phyloP scores from a whole-genome alignment of 441 rosid genomes.

The Populus hybrid region DNA sequence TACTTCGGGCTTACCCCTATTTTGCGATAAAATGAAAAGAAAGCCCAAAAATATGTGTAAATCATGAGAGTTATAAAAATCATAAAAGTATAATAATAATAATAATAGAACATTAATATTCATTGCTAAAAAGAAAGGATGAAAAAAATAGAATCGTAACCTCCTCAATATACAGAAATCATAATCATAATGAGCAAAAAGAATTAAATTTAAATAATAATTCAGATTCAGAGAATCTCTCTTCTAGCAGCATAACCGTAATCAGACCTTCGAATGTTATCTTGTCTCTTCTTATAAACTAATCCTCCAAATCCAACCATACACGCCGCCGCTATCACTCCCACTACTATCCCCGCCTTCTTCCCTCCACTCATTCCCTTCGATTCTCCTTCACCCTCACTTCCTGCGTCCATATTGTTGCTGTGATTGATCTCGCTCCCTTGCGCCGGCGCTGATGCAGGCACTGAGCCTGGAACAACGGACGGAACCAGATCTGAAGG shows the following conservation, averaged over 20 bases:
- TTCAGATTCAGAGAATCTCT: slow-evolving; percentile 42
- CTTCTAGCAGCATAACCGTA: slow-evolving; percentile 44
- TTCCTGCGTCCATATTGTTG: slow-evolving; percentile 18
- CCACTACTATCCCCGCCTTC: slow-evolving; percentile 59
- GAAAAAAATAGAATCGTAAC: neutral
- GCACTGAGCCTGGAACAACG: slow-evolving; percentile 7
- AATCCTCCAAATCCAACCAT: slow-evolving; percentile 43
- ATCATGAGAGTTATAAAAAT: too few relatives aligned
- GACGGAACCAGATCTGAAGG: slow-evolving; percentile 28
- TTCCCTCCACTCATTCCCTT: slow-evolving; percentile 41
- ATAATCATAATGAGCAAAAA: neutral
- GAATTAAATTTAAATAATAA: neutral
- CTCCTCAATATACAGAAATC: slow-evolving; percentile 8
- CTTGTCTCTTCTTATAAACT: slow-evolving; percentile 58
- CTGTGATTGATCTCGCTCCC: slow-evolving; percentile 31
- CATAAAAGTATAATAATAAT: too few relatives aligned
- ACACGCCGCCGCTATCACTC: slow-evolving; percentile 34
- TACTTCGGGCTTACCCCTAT: too few relatives aligned
- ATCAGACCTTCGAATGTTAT: slow-evolving; percentile 52
- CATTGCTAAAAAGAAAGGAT: neutral
- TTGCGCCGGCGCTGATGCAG: slow-evolving; percentile 23
- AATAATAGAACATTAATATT: too few relatives aligned
- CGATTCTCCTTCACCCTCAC: slow-evolving; percentile 9
- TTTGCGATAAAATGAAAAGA: too few relatives aligned
- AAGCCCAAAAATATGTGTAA: too few relatives aligned